Percentiles rank a stretch among this genome's conserved stretches.
Evolutionary conservation across 257 asterid species (phyloP).

Genomic region (Lithospermum erythrorhizon): DNA sequence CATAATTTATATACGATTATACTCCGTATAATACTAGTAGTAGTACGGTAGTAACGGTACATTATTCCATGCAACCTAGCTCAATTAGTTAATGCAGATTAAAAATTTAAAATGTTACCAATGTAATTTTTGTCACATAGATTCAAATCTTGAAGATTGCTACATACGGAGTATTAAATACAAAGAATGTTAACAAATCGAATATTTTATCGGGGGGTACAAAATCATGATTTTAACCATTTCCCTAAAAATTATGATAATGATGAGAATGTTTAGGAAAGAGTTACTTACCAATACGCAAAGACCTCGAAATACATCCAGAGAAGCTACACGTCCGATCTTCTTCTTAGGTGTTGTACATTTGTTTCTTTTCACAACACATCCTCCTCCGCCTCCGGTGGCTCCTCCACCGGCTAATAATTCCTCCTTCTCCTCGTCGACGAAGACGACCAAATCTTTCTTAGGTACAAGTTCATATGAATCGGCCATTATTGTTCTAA

Average conservation of each 20-base stretch:
- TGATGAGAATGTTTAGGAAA: not conserved
- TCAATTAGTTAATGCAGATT: too few relatives aligned
- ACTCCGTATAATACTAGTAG: too few relatives aligned
- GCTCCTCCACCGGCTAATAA: not conserved
- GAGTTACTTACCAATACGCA: constrained; percentile 33
- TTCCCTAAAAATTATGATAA: not conserved
- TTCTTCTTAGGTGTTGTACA: constrained; percentile 5
- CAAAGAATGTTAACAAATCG: not conserved
- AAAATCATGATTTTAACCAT: not conserved
- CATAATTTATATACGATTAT: too few relatives aligned
- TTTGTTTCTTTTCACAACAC: constrained; percentile 9
- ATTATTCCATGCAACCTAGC: not conserved
- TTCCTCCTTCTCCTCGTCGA: not conserved
- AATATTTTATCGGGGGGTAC: not conserved
- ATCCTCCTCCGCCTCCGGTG: constrained; percentile 15
- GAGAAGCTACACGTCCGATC: constrained; percentile 36
- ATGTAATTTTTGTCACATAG: too few relatives aligned
- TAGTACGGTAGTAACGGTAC: too few relatives aligned
- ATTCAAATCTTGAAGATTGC: too few relatives aligned
- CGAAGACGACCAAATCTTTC: constrained; percentile 7
- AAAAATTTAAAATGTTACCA: too few relatives aligned
- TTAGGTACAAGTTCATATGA: not conserved
- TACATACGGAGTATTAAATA: too few relatives aligned
- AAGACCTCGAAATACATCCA: constrained; percentile 56
- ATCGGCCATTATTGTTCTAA: not conserved